Evolutionary conservation across 345 rosid genomes (phyloP).

Genomic region (Lepidium aucheri): DNA sequence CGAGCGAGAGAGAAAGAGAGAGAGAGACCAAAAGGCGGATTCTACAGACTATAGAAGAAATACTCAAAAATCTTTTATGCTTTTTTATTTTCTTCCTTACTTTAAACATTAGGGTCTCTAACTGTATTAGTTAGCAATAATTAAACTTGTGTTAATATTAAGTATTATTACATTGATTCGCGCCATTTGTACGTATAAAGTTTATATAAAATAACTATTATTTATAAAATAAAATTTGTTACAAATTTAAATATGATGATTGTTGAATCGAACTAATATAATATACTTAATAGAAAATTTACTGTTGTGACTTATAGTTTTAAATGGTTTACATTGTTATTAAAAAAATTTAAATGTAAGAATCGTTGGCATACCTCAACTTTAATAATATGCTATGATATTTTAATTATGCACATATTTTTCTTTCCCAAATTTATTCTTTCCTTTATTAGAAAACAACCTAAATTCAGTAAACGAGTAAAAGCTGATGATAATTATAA

Average conservation of each 20-base stretch:
- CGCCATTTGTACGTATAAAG: neutral
- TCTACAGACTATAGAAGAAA: conserved; percentile 17
- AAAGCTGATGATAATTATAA: too few relatives aligned
- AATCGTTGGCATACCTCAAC: neutral
- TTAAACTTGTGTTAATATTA: neutral
- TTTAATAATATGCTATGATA: too few relatives aligned
- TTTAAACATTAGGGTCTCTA: neutral
- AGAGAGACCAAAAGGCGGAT: conserved; percentile 26
- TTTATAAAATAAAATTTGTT: too few relatives aligned
- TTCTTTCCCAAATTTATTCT: too few relatives aligned
- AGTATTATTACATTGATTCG: neutral
- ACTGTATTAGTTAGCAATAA: neutral
- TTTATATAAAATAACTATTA: neutral
- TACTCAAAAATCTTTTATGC: neutral
- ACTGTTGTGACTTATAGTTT: too few relatives aligned
- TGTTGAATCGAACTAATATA: too few relatives aligned
- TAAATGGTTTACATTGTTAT: too few relatives aligned
- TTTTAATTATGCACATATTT: too few relatives aligned
- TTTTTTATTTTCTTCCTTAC: neutral
- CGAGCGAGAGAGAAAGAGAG: conserved; percentile 15
- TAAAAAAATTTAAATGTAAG: neutral
- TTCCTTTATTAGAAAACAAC: too few relatives aligned
- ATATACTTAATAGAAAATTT: too few relatives aligned
- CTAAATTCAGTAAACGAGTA: too few relatives aligned
- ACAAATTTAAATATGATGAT: too few relatives aligned